Evolutionary conservation across 2,329 filamentous ascomycete genomes (phyloP).

Genomic region (Blastomyces percursus): DNA sequence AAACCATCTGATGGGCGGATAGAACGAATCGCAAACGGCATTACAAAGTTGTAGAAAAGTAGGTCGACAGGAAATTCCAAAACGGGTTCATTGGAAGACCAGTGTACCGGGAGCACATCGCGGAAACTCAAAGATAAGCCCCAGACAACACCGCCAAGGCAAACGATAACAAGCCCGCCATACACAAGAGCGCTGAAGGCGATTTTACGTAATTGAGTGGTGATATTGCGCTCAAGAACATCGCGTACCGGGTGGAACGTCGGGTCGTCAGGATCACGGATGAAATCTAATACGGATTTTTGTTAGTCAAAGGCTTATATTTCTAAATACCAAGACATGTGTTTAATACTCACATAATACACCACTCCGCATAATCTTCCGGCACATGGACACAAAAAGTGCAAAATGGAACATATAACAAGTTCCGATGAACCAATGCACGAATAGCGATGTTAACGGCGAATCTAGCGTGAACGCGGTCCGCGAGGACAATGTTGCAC

Average conservation of each 20-base stretch:
- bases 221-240: conserved; percentile 83
- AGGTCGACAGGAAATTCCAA: conserved; percentile 91
- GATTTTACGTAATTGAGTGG: conserved; percentile 90
- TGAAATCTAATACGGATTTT: conserved; percentile 57
- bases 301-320: conserved; percentile 1
- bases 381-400: conserved; percentile 96
- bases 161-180: conserved; percentile 81
- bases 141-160: conserved; percentile 93
- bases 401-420: conserved; percentile 99
- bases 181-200: conserved; percentile 93
- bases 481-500: conserved; percentile 64
- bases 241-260: conserved; percentile 97
- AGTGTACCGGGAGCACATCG: conserved; percentile 76
- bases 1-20: conserved; percentile 78
- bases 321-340: neutral
- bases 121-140: conserved; percentile 58
- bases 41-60: conserved; percentile 92
- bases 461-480: conserved; percentile 66
- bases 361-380: conserved; percentile 90
- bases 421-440: conserved; percentile 97
- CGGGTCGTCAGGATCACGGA: conserved; percentile 93
- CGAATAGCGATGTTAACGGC: conserved; percentile 83
- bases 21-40: conserved; percentile 73
- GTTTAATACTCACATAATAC: conserved; percentile 61
- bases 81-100: conserved; percentile 83